These are phyloP conservation scores for Lentinula sp. DNA, from an alignment of 768 basidiomycete species.

Conservation along the genomic window DNA sequence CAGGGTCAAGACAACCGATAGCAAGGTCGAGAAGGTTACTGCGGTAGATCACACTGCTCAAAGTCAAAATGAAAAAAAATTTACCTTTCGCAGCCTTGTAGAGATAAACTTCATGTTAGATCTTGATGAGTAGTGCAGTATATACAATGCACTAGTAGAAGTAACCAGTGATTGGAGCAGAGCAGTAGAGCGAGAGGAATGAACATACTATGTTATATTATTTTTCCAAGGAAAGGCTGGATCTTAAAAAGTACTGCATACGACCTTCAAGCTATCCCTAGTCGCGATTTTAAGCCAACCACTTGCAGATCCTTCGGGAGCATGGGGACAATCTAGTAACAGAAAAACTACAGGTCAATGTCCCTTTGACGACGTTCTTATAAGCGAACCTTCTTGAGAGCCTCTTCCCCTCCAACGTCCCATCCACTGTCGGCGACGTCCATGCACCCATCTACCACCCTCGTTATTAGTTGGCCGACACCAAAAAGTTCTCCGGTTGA, in stretches of 20 bases:
- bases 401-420: constrained; percentile 80
- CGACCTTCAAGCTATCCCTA: neutral
- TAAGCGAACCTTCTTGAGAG: constrained; percentile 24
- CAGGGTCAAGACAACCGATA: neutral
- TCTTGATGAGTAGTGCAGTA: neutral
- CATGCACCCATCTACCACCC: constrained; percentile 52
- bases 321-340: neutral
- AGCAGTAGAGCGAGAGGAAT: neutral
- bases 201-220: neutral
- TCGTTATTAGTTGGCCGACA: constrained; percentile 45
- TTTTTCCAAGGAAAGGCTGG: too few species aligned
- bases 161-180: neutral
- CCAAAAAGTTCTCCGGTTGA: constrained; percentile 58
- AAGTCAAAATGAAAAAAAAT: too few species aligned
- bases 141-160: neutral
- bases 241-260: neutral
- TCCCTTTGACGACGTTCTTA: neutral
- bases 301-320: constrained; percentile 1
- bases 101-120: too few species aligned
- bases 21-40: neutral
- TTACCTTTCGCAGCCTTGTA: neutral
- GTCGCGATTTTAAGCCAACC: neutral
- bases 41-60: neutral
- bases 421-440: constrained; percentile 71
- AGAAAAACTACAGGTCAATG: neutral